These are phyloP conservation scores for Candida anutae DNA, from an alignment of 1,139 yeast genomes.

Conservation along the genomic window DNA sequence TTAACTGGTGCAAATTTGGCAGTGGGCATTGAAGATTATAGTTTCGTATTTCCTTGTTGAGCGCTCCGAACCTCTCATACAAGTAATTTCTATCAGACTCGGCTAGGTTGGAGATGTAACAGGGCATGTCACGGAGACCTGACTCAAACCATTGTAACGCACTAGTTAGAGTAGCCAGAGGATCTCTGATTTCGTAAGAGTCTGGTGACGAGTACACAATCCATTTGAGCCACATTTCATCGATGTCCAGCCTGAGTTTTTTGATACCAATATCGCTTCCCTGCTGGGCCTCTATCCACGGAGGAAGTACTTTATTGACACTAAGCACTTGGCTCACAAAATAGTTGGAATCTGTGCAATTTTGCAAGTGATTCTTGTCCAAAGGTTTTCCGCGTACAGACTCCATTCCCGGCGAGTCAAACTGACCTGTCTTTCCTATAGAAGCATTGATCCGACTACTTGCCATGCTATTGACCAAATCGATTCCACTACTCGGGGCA, in stretches of 20 bases:
- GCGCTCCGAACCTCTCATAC: conserved; percentile 31
- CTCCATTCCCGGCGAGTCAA: conserved; percentile 40
- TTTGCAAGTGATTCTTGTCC: conserved; percentile 51
- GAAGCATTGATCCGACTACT: conserved; percentile 70
- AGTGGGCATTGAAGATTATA: conserved; percentile 80
- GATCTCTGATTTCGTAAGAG: conserved; percentile 1
- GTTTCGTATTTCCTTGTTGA: conserved; percentile 58
- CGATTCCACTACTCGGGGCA: conserved; percentile 32
- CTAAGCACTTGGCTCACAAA: conserved; percentile 50
- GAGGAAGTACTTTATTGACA: conserved; percentile 74
- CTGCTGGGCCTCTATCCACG: conserved; percentile 82
- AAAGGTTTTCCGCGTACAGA: conserved; percentile 57
- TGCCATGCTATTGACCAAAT: conserved; percentile 55
- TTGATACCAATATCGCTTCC: conserved; percentile 41
- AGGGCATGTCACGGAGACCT: conserved; percentile 1
- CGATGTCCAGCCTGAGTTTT: conserved; percentile 38
- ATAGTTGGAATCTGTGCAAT: conserved; percentile 36
- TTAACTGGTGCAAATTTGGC: conserved; percentile 57
- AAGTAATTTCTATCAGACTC: conserved; percentile 26
- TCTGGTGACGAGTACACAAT: conserved; percentile 17
- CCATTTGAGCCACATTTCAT: conserved; percentile 35
- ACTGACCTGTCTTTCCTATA: conserved; percentile 56
- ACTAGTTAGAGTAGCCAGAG: conserved; percentile 1
- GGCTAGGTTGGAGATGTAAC: conserved; percentile 2
- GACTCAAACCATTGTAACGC: conserved; percentile 2